Base-by-base conservation (phyloP, 2,329 filamentous ascomycete species). In the Penicillium sp. region DNA sequence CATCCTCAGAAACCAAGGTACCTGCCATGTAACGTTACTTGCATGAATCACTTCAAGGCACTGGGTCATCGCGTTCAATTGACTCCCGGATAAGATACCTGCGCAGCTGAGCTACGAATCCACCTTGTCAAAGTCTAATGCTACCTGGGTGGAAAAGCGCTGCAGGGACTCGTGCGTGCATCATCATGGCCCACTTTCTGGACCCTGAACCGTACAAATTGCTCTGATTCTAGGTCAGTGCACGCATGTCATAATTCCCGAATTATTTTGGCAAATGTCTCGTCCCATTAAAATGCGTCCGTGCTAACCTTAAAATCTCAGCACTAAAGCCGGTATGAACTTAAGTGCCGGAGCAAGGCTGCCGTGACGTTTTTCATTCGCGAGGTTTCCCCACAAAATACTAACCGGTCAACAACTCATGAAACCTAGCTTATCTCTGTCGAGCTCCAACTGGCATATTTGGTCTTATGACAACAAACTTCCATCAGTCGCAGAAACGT, bases 331-430 rank as follows among this genome's bases (percentile, higher is more conserved):
- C 42, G 42, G 54, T 53, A 47, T 56, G 49, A 50, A 50, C 50
- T 50, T 50, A 57, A 44, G 51, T 53, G 55, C 49, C 26, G 39
- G 45, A 33, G 50, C 21, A 51, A 26, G 31, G 49, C 45, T 55
- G 45, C 43, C 43, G 45, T 33, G 35, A 37, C 21, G 45, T 19
- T 33, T 60, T 23, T 59, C 43, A 67, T 64, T 67, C 56, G 63
- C 46, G 59, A 61, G 55, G 62, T 65, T 67, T 65, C 62, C 64
- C 63, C 63, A 63, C 63, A 62, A 44, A 49, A 19, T 19, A 45
- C 26, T 43, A 35, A 35, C 37, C 49, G 49, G 50, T 46, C 14
- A 35, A 59, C 54, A 54, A 55, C 56, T 54, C 51, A 60, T 60
- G 54, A 59, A 47, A 59, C 50, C 54, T 55, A 54, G 59, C 52